Conservation (phyloP, 2,329 filamentous ascomycete species). For the Neurospora crassa region DNA sequence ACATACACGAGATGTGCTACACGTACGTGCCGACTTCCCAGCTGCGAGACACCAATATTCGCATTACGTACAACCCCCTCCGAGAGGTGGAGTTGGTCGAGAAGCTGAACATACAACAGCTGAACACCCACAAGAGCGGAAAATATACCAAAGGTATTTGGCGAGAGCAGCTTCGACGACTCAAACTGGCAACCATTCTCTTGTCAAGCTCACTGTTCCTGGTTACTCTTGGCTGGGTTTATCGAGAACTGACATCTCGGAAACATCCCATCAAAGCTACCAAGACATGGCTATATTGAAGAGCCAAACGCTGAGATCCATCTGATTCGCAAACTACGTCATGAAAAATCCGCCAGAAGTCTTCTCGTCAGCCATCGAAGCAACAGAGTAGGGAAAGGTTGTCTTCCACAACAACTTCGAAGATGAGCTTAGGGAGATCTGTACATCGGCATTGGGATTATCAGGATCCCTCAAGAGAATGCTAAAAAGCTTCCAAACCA, state of each 20-base stretch:
- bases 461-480: background rate
- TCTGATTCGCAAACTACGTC: background rate
- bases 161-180: background rate
- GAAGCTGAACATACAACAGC: background rate
- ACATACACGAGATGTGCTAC: background rate
- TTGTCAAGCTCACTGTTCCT: background rate
- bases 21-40: background rate
- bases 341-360: background rate
- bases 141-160: background rate
- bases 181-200: background rate
- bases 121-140: background rate
- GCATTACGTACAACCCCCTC: background rate
- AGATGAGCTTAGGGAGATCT: constrained; percentile 4
- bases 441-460: constrained; percentile 1
- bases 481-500: background rate
- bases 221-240: background rate
- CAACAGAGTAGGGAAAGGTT: constrained; percentile 4
- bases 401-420: constrained; percentile 8
- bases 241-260: background rate
- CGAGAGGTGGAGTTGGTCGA: background rate
- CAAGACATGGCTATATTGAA: background rate
- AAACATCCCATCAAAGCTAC: background rate
- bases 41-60: background rate
- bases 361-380: constrained; percentile 1
- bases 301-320: background rate